Base-by-base conservation (phyloP, 2,329 filamentous ascomycete genomes). In the Bipolaris cookei region DNA sequence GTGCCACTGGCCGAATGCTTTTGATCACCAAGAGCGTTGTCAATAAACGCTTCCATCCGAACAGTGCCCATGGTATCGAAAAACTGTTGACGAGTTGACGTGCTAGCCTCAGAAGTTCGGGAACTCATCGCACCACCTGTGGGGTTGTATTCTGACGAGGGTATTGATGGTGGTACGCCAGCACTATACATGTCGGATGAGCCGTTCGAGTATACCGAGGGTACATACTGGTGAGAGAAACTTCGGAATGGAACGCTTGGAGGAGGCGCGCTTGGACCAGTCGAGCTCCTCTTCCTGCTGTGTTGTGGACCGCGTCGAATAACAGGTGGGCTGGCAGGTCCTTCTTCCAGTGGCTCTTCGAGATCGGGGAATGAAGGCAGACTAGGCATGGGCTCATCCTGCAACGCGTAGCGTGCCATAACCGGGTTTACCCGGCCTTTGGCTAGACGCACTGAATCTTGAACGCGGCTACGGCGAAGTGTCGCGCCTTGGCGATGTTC, bases 31-130 rank as follows among this genome's bases (percentile, higher is more conserved):
- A 76, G 54, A 25, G 71, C 73, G 32, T 80, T 79, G 62, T 87
- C 85, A 65, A 99, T 96, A 75, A 98, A 99, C 0, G 95, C 95
- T 76, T 98, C 94, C 94, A 99, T 98, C 25, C 95, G 87, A 44
- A 98, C 87, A 1, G 93, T 98, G 1, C 93, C 92, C 56, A 96
- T 74, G 23, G 90, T 90, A 67, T 96, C 92, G 70, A 95, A 95
- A 79, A 95, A 93, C 74, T 85, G 84, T 54, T 76, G 49, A 71
- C 79, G 61, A 61, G 85, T 72, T 2, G 79, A 79, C 1, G 76
- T 80, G 62, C 81, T 83, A 10, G 80, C 78, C 54, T 82, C 82
- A 0, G 81, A 83, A 1, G 79, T 85, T 66, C 75, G 86, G 78
- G 71, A 76, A 57, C 77, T 87, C 76, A 79, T 71, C 14, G 72